Evolutionary conservation across 2,329 filamentous ascomycete genomes (phyloP), one percentile per base, ranked within the genome.

Genomic region (Pseudogymnoascus sp.): DNA sequence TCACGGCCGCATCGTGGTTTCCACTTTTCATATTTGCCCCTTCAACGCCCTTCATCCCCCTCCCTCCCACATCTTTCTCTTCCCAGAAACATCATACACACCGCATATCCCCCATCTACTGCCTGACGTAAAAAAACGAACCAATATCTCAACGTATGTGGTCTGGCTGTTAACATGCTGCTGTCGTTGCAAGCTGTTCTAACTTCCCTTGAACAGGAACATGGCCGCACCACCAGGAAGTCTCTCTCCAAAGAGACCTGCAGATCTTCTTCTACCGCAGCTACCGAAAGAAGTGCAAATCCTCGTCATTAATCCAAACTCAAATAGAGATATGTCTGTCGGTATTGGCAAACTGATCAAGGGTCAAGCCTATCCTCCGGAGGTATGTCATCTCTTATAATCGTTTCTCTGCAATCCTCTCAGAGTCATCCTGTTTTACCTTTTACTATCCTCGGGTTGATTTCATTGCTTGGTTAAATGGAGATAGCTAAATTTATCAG

Each of bases 251-350:
- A n/a, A 53, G 46, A 53, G 46, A 53, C 46, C 46, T 31, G 46
- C 25, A 18, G 46, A 31, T 8, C 23, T 31, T 53, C 46, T 31
- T 12, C 25, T 31, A 11, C 46, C 25, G 3, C 25, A 18, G 50
- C 18, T 16, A 14, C 50, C 50, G 21, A 25, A 76, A 75, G 66
- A 80, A 74, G 66, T 85, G 93, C 59, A 42, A 38, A 60, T 60
- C 66, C 80, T 93, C 42, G 78, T 93, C 65, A 81, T 93, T 69
- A 93, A 95, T 71, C 90, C 90, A 36, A 95, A 95, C 76, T 91
- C 89, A 2, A 91, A 87, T 0, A 69, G 77, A 63, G 78, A 80
- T 63, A 93, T 93, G 89, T 93, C 89, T 10, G 78, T 84, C 5
- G 84, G 82, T 25, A 79, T 93, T 69, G 80, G 81, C 63, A 71